Evolutionary conservation across 148 eudicot species (phyloP).

Genomic region (Drosera capensis): DNA sequence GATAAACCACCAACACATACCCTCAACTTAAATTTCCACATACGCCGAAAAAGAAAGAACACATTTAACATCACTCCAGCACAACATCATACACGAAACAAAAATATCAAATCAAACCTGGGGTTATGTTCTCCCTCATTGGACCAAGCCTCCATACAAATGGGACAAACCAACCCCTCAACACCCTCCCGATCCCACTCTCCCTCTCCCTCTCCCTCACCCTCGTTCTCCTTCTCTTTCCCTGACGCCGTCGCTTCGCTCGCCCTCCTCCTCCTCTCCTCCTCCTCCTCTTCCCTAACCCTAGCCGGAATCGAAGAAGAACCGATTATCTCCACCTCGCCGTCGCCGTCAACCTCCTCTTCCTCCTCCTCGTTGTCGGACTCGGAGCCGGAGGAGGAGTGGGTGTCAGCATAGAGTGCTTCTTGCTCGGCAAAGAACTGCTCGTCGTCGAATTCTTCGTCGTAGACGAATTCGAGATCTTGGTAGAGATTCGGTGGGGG

Average conservation of each 20-base stretch:
- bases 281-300: conserved; percentile 1
- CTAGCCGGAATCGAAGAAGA: background rate
- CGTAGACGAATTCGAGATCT: too few species aligned
- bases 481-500: too few species aligned
- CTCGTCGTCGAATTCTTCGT: too few species aligned
- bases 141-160: conserved; percentile 79
- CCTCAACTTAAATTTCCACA: background rate
- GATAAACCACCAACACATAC: background rate
- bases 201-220: conserved; percentile 1
- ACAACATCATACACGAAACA: too few species aligned
- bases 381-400: too few species aligned
- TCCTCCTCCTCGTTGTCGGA: conserved; percentile 1
- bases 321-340: conserved; percentile 5
- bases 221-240: background rate
- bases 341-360: conserved; percentile 4
- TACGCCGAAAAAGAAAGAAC: background rate
- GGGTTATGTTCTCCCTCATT: conserved; percentile 46
- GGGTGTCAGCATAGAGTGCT: too few species aligned
- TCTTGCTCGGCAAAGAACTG: too few species aligned
- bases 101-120: conserved; percentile 4
- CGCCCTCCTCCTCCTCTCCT: conserved; percentile 3
- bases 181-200: conserved; percentile 9
- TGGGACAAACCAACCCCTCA: conserved; percentile 65
- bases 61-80: too few species aligned
- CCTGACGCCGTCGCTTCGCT: conserved; percentile 1